These are phyloP conservation scores for Peronospora belbahrii DNA, from an alignment of 352 stramenopile genomes.

Conservation along the genomic window DNA sequence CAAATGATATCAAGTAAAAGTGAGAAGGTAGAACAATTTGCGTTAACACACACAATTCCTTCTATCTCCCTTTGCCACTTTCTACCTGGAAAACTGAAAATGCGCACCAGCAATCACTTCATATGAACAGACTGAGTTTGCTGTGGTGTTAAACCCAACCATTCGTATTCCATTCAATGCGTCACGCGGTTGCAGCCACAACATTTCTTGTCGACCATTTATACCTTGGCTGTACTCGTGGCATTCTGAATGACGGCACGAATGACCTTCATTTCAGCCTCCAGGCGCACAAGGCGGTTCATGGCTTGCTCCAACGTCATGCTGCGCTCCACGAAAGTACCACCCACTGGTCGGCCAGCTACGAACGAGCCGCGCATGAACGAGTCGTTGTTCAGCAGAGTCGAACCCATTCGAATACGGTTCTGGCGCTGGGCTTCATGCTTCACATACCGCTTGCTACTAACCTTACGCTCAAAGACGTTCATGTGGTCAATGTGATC, in stretches of 20 bases:
- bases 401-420: slow-evolving; percentile 65
- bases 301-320: slow-evolving; percentile 70
- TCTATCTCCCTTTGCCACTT: slow-evolving; percentile 13
- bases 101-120: slow-evolving; percentile 13
- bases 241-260: slow-evolving; percentile 55
- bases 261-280: slow-evolving; percentile 58
- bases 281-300: slow-evolving; percentile 57
- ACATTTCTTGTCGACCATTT: slow-evolving; percentile 5
- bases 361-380: slow-evolving; percentile 76
- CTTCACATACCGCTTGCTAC: slow-evolving; percentile 48
- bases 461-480: slow-evolving; percentile 48
- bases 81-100: slow-evolving; percentile 7
- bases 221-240: slow-evolving; percentile 23
- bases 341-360: slow-evolving; percentile 54
- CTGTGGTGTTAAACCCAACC: background rate
- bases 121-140: slow-evolving; percentile 22
- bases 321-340: slow-evolving; percentile 43
- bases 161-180: background rate
- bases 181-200: background rate
- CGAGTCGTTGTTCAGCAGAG: slow-evolving; percentile 52
- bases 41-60: slow-evolving; percentile 18
- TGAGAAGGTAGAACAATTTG: slow-evolving; percentile 10
- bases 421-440: slow-evolving; percentile 69
- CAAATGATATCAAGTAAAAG: too few species aligned
- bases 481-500: slow-evolving; percentile 52